Base-by-base conservation (phyloP, 495 filamentous ascomycete species). In the Viridothelium virens region DNA sequence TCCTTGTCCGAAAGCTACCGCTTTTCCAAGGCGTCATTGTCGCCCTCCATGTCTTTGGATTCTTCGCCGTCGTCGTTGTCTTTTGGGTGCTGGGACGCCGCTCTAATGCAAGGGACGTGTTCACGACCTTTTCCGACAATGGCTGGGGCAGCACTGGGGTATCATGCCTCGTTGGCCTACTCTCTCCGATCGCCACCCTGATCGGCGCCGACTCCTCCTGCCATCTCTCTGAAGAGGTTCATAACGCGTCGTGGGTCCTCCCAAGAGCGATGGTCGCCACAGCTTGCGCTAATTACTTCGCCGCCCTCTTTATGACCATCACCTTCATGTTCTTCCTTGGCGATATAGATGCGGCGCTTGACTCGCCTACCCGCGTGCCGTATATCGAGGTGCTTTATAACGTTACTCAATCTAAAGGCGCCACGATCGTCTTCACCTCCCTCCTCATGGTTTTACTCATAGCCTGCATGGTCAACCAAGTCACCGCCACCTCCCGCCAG, bases 241-340 rank as follows among this genome's bases (percentile, higher is more conserved):
- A 67, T 5, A 64, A 69, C 34, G 67, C 69, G 2, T 62, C 69
- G 2, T 34, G 59, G 16, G 68, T 66, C 62, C 66, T 71, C 14
- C 70, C 70, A 3, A 33, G 65, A 59, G 70, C 70, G 2, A 69
- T 72, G 38, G 31, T 72, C 39, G 56, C 36, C 6, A 65, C 63
- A 7, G 64, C 71, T 59, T 34, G 64, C 39, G 65, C 71, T 64
- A 72, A 71, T 44, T 64, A 66, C 12, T 39, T 25, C 9, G 63
- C 69, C 2, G 67, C 61, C 12, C 66, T 69, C 39, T 62, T 63
- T 16, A 70, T 71, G 63, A 62, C 70, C 64, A 56, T 72, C 38
- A 65, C 67, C 1, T 37, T 72, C 31, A 64, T 87, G 71, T 87
- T 84, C 76, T 80, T 78, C 63, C 77, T 66, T 2, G 65, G 68